Percentiles rank a stretch among this genome's conserved stretches.
Conservation (phyloP, 441 rosid species). For the Gossypium davidsonii region DNA sequence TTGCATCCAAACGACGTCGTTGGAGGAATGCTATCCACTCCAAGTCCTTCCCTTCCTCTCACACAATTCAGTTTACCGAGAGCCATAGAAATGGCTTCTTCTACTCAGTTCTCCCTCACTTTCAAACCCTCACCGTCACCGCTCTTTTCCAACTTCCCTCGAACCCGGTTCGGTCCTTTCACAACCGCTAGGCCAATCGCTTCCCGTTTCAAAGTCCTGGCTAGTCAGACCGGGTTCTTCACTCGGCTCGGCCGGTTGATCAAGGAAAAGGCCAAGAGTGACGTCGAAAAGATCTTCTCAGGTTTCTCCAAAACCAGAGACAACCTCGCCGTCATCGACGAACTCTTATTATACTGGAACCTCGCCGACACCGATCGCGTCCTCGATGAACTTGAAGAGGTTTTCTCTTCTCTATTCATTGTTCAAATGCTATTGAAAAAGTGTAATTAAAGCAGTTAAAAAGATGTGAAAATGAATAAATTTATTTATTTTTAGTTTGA, state of each 20-base stretch:
- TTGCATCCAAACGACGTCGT: slow-evolving; percentile 5
- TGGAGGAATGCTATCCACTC: background rate
- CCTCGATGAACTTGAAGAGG: slow-evolving; percentile 94
- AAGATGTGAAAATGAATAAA: background rate
- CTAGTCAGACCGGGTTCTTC: slow-evolving; percentile 86
- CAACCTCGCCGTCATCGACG: slow-evolving; percentile 82
- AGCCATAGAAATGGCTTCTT: slow-evolving; percentile 11
- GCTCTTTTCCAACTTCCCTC: slow-evolving; percentile 16
- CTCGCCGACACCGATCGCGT: slow-evolving; percentile 88
- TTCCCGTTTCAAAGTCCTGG: slow-evolving; percentile 47
- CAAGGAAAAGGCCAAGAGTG: slow-evolving; percentile 87
- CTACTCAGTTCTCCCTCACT: slow-evolving; percentile 43
- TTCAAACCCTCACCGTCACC: slow-evolving; percentile 27
- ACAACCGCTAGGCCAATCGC: slow-evolving; percentile 12
- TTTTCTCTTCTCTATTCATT: slow-evolving; percentile 17
- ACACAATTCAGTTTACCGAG: background rate
- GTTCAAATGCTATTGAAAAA: background rate
- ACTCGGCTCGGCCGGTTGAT: slow-evolving; percentile 75
- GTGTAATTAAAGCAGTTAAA: background rate
- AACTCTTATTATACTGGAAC: slow-evolving; percentile 90
- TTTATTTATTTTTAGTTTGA: background rate
- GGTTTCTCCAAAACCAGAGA: slow-evolving; percentile 93
- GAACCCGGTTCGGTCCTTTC: slow-evolving; percentile 6
- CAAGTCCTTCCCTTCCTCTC: background rate
- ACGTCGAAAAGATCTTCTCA: slow-evolving; percentile 77